phyloP scores from a whole-genome alignment of 352 stramenopile species.

The Phytophthora macrochlamydospora region DNA sequence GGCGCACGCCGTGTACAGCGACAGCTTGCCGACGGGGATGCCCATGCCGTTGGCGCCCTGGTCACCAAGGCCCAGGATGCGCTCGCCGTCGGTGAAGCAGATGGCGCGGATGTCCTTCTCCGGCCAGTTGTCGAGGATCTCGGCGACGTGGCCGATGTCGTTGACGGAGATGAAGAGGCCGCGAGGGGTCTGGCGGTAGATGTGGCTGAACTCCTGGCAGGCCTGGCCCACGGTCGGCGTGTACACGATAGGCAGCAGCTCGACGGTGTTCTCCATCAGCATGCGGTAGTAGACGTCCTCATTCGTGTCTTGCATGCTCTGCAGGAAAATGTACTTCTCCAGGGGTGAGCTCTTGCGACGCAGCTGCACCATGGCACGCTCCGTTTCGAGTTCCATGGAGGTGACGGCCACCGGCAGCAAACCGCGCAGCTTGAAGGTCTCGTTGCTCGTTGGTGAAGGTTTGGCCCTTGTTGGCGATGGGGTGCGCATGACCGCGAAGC shows the following conservation, averaged over 20 bases:
- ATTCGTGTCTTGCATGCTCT: conserved; percentile 89
- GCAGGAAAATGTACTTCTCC: conserved; percentile 95
- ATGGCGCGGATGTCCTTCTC: conserved; percentile 96
- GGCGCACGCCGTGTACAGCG: conserved; percentile 94
- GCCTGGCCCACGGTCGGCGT: conserved; percentile 96
- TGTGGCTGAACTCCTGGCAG: conserved; percentile 91
- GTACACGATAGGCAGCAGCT: conserved; percentile 98
- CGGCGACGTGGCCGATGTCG: conserved; percentile 78
- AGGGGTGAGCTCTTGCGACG: conserved; percentile 86
- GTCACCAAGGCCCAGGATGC: conserved; percentile 96
- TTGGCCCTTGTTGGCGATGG: conserved; percentile 91
- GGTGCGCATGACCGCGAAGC: conserved; percentile 61
- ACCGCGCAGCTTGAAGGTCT: conserved; percentile 92
- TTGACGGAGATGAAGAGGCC: conserved; percentile 93
- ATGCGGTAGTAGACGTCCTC: conserved; percentile 93
- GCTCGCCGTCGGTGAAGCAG: conserved; percentile 96
- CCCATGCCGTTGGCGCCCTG: conserved; percentile 89
- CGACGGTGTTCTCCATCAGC: conserved; percentile 86
- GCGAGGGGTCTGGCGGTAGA: conserved; percentile 89
- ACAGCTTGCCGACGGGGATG: conserved; percentile 96
- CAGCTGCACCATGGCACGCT: conserved; percentile 88
- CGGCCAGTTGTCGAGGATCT: conserved; percentile 96
- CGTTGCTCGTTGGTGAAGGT: conserved; percentile 1
- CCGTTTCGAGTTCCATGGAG: conserved; percentile 88
- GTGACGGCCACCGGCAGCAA: conserved; percentile 87